Percentiles rank a stretch among this genome's conserved stretches.
Conservation (phyloP, 1,284 basidiomycete species). For the Fistulinella cinereoalba region DNA sequence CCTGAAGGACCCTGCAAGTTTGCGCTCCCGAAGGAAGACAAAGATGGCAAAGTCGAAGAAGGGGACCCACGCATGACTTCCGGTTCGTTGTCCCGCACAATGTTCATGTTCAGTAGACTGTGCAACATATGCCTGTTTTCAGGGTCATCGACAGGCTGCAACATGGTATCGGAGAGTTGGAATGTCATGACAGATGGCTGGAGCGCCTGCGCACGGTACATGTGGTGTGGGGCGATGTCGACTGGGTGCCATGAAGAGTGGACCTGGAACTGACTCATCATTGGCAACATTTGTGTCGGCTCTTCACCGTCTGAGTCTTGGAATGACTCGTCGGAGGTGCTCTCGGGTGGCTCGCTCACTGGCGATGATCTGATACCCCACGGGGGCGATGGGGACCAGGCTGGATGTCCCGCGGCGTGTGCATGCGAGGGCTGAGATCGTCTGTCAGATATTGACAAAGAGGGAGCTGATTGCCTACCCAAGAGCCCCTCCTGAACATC, state of each 20-base stretch:
- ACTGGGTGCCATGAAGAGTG: conserved; percentile 14
- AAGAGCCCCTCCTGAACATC: conserved; percentile 24
- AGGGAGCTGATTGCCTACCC: conserved; percentile 17
- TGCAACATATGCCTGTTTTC: conserved; percentile 24
- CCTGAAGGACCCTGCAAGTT: conserved; percentile 23
- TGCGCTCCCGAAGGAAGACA: conserved; percentile 5
- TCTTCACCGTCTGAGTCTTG: conserved; percentile 34
- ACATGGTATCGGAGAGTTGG: conserved; percentile 25
- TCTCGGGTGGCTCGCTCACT: conserved; percentile 32
- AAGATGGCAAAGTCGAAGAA: conserved; percentile 3
- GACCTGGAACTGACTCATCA: conserved; percentile 34
- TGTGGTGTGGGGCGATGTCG: conserved; percentile 4
- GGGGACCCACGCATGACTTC: conserved; percentile 9
- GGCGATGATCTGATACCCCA: conserved; percentile 26
- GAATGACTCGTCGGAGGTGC: conserved; percentile 33
- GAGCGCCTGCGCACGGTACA: conserved; percentile 14
- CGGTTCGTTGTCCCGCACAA: conserved; percentile 14
- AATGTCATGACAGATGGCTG: conserved; percentile 33
- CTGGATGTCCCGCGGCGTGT: conserved; percentile 12
- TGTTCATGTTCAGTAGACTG: conserved; percentile 16
- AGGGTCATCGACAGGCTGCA: conserved; percentile 30
- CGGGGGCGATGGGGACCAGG: conserved; percentile 17
- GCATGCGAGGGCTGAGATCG: conserved; percentile 19
- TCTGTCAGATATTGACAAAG: conserved; percentile 16
- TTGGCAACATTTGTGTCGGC: conserved; percentile 29